Conservation (phyloP, 805 yeast genomes). For the Ogataea saltuana region DNA sequence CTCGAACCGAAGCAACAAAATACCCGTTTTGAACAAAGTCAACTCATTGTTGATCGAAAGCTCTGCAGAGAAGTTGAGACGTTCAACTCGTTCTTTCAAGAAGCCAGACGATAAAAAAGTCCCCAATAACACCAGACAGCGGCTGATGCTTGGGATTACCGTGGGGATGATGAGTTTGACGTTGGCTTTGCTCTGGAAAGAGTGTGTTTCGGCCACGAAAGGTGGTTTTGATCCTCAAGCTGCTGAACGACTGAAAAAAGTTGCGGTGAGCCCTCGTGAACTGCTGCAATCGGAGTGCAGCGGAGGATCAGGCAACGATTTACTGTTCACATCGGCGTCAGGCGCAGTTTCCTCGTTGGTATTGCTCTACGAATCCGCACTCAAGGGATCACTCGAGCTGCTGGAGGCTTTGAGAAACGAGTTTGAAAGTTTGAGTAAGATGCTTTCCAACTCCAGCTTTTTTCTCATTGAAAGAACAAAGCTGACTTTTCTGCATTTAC, state of each 20-base stretch:
- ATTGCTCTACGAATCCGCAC: constrained; percentile 7
- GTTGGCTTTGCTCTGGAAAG: constrained; percentile 30
- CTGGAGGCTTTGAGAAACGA: constrained; percentile 12
- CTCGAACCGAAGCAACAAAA: constrained; percentile 8
- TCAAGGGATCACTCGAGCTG: constrained; percentile 11
- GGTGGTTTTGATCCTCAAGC: background rate
- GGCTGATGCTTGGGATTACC: constrained; percentile 29
- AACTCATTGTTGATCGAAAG: constrained; percentile 28
- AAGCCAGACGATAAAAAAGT: constrained; percentile 5
- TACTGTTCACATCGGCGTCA: background rate
- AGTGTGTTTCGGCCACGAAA: constrained; percentile 7
- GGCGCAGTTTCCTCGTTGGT: constrained; percentile 5
- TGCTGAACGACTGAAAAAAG: constrained; percentile 1
- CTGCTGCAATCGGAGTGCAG: constrained; percentile 16
- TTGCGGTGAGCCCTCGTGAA: constrained; percentile 11
- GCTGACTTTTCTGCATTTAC: constrained; percentile 21
- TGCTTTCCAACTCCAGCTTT: constrained; percentile 17
- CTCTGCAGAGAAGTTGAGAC: constrained; percentile 15
- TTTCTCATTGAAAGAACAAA: constrained; percentile 23
- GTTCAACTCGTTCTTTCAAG: constrained; percentile 1
- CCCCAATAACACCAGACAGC: constrained; percentile 18
- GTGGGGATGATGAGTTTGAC: constrained; percentile 35
- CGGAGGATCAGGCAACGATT: constrained; percentile 1
- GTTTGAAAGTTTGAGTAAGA: constrained; percentile 15
- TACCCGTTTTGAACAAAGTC: constrained; percentile 19